Evolutionary conservation across 257 asterid species (phyloP), one percentile per base, ranked within the genome.

Genomic region (Nicotiana paniculata): DNA sequence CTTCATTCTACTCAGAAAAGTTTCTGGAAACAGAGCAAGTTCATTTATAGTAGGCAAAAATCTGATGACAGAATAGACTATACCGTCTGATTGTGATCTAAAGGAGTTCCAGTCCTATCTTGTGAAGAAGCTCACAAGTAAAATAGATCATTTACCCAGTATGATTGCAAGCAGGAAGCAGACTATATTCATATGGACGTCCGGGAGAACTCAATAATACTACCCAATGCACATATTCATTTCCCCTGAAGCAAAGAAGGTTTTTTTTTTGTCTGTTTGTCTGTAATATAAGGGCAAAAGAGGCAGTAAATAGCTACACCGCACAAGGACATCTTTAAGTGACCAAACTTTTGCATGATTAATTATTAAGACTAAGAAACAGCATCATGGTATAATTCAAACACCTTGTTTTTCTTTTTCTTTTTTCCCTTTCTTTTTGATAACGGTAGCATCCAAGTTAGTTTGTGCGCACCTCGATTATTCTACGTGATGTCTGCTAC

Each of bases 151-250:
- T 21, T 21, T 12, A 13, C 39, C 24, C 39, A 26, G 8, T 72
- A 48, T 24, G 62, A 72, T 48, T 24, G 61, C 59, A 48, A 24
- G 79, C 13, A 3, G 37, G 37, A 70, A 21, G n/a, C 37, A 72
- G 59, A 72, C 17, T 21, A 46, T 46, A 24, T 13, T 5, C 24
- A 24, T 21, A 28, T 39, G 16, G 37, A 72, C 7, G 59, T 72
- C 43, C 37, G 18, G 51, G 53, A 39, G 48, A n/a, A 81, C 57
- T 83, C 69, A 79, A 54, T 17, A 84, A 84, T 53, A 87, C 95
- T 83, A 93, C 97, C 94, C 97, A 91, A 81, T 93, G 97, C 88
- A 98, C 88, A 54, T 91, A 98, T 85, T 93, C 91, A 80, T 96
- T 97, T 87, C 97, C 95, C 84, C 90, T 90, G 90, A 93, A 92